Percentiles rank a stretch among this genome's conserved stretches.
phyloP scores from a whole-genome alignment of 2,329 filamentous ascomycete species.

The Didymella exigua region DNA sequence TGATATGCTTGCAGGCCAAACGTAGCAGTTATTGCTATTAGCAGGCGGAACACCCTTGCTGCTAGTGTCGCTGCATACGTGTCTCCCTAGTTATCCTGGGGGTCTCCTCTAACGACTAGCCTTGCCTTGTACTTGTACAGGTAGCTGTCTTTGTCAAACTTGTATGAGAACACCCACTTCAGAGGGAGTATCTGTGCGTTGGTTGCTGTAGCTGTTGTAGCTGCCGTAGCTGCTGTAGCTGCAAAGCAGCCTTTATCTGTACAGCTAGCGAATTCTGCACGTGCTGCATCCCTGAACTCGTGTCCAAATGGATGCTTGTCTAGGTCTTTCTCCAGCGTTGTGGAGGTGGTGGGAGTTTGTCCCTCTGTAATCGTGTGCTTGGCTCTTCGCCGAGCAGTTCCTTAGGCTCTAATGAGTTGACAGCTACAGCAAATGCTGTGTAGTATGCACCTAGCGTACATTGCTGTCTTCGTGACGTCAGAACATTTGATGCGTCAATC shows the following conservation, averaged over 20 bases:
- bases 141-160: too few relatives aligned
- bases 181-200: neutral
- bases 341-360: neutral
- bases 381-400: neutral
- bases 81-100: constrained; percentile 13
- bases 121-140: constrained; percentile 20
- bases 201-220: neutral
- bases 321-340: neutral
- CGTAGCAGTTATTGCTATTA: constrained; percentile 28
- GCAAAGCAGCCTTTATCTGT: constrained; percentile 13
- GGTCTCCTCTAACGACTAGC: constrained; percentile 21
- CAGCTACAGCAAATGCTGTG: neutral
- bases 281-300: constrained; percentile 1
- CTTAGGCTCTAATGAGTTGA: neutral
- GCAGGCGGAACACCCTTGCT: neutral
- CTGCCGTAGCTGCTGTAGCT: neutral
- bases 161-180: neutral
- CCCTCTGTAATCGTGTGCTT: neutral
- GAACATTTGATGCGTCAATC: neutral
- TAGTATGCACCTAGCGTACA: neutral
- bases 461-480: neutral
- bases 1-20: constrained; percentile 26
- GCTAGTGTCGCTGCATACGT: constrained; percentile 32
- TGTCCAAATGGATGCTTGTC: neutral
- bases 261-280: constrained; percentile 2